Base-by-base conservation (phyloP, 495 filamentous ascomycete genomes). In the Aspergillus haitiensis region DNA sequence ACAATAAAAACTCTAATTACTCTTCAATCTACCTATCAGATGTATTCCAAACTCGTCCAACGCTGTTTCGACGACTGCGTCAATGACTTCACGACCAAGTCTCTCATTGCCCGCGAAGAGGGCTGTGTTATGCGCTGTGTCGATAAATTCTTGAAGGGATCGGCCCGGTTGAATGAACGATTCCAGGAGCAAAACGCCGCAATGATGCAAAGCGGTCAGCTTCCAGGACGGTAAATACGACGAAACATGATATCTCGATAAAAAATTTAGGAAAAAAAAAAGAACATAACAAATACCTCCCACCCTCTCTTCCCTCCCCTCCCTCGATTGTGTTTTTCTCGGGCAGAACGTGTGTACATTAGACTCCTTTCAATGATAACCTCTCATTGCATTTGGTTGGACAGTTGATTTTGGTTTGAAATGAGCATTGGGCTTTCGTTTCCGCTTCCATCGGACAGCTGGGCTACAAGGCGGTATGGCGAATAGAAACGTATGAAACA, bases 51-150 rank as follows among this genome's bases (percentile, higher is more conserved):
- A 77, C 87, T 99, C 59, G 92, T 98, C 60, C 89, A 95, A 71
- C 81, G 88, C 71, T 98, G 94, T 83, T 98, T 98, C 82, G 88
- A 91, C 70, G 87, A 94, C 78, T 99, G 94, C 78, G 85, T 98
- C 75, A 93, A 91, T 73, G 93, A 97, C 80, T 99, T 99, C 84
- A 96, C 92, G 70, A 94, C 90, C 81, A 97, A 97, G 79, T 90
- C 91, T 7, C 84, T 99, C 35, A 85, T 87, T 55, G 78, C 84
- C 61, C 87, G 90, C 64, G 94, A 99, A 75, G 88, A 92, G 69
- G 84, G 88, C 66, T 98, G 95, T 76, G 84, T 97, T 59, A 86
- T 89, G 79, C 88, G 91, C 63, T 99, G 95, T 73, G 92, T 97
- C 21, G 88, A 93, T 75, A 98, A 98, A 82, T 89, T 89, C 72